Percentiles rank a stretch among this genome's conserved stretches.
These are phyloP conservation scores for Candida sakaeoensis DNA, from an alignment of 805 yeast genomes.

Conservation along the genomic window DNA sequence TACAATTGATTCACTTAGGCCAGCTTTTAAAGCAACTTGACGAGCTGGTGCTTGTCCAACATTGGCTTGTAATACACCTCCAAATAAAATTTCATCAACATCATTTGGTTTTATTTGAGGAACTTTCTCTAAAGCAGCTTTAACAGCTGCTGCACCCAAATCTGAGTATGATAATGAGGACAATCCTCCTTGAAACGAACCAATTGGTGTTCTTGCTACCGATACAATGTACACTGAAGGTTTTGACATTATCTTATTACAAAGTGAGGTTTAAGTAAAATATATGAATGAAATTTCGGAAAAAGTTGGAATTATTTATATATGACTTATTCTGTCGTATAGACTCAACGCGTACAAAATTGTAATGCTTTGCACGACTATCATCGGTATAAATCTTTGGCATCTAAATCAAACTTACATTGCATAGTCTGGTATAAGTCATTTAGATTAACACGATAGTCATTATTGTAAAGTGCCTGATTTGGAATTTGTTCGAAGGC, in stretches of 20 bases:
- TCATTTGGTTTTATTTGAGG: constrained; percentile 73
- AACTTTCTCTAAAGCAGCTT: constrained; percentile 78
- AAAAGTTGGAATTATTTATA: not conserved
- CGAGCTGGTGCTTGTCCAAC: constrained; percentile 98
- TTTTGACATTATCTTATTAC: constrained; percentile 6
- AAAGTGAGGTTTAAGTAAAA: too few relatives aligned
- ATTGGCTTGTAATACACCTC: constrained; percentile 89
- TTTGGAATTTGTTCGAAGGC: too few relatives aligned
- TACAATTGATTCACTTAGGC: constrained; percentile 72
- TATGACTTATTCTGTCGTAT: not conserved
- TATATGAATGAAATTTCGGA: too few relatives aligned
- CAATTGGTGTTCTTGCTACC: constrained; percentile 92
- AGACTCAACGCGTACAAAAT: not conserved
- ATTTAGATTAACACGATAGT: too few relatives aligned
- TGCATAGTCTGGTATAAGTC: too few relatives aligned
- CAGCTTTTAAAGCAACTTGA: constrained; percentile 91
- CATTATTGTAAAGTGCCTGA: too few relatives aligned
- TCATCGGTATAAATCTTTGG: too few relatives aligned
- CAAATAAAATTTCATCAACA: constrained; percentile 89
- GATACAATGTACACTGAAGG: constrained; percentile 79
- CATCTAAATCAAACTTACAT: too few relatives aligned
- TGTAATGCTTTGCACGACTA: not conserved
- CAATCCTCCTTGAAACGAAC: constrained; percentile 85
- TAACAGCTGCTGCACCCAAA: constrained; percentile 89
- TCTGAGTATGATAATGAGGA: constrained; percentile 75